A percentile compares a stretch with the other conserved stretches of the same genome.
Conservation (phyloP, 129 eudicot genomes). For the Saussurea involucrata region DNA sequence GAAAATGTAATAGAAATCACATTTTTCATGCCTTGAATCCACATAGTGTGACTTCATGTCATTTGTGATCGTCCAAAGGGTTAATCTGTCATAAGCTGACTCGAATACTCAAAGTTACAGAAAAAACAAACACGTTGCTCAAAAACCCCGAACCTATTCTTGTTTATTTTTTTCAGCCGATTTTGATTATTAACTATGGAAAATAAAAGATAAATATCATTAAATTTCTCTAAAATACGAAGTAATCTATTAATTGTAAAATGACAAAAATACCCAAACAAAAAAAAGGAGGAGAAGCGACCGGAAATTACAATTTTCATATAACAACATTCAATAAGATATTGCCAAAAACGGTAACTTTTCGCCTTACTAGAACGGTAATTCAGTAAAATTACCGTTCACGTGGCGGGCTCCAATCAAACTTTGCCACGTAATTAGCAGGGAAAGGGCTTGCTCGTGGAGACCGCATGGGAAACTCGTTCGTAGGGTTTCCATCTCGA, state of each 20-base stretch:
- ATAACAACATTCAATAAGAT: constrained; percentile 13
- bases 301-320: constrained; percentile 4
- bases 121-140: not conserved
- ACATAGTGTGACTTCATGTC: not conserved
- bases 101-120: not conserved
- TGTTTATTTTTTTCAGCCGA: not conserved
- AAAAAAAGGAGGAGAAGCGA: not conserved
- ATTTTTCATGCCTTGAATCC: too few species aligned
- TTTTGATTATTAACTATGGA: not conserved
- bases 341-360: not conserved
- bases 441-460: constrained; percentile 55
- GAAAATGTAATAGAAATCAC: too few species aligned
- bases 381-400: constrained; percentile 13
- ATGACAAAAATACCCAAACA: constrained; percentile 1
- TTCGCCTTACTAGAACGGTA: not conserved
- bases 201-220: not conserved
- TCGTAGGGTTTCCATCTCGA: constrained; percentile 36
- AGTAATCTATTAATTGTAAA: not conserved
- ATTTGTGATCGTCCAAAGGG: too few species aligned
- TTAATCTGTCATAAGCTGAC: not conserved
- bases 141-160: not conserved
- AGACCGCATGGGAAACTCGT: constrained; percentile 46
- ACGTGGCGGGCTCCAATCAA: constrained; percentile 29
- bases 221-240: constrained; percentile 12
- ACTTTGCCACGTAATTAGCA: constrained; percentile 24